Evolutionary conservation across 2,329 filamentous ascomycete species (phyloP), one percentile per base, ranked within the genome.

Genomic region (Fusarium pininemorale): DNA sequence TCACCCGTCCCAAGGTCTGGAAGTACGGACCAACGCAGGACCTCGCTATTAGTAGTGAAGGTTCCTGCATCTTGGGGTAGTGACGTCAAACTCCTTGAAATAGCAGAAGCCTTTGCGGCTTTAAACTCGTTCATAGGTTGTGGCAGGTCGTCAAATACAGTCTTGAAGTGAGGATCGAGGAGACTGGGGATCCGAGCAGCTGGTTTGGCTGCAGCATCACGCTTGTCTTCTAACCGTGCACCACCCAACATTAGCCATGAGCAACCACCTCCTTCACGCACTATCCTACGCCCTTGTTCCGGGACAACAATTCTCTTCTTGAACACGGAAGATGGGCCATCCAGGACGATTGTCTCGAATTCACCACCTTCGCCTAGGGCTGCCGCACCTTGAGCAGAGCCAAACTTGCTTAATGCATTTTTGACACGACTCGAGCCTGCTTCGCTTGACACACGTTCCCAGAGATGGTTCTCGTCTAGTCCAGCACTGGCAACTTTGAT

Each of bases 401-500:
- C 92, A 83, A 97, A 97, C 71, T 90, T 88, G 56, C 85, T 84
- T 80, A 94, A 87, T 2, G 90, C 86, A 45, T 81, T 84, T 77
- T 85, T 84, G 50, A 91, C 80, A 60, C 85, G 83, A 44, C 79
- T 79, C 48, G 87, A 85, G 11, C 87, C 88, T 30, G 79, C 79
- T 9, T 82, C 78, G 77, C 89, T 88, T 7, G 93, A 90, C 24
- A 98, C 93, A 83, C 95, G 90, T 74, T 90, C 88, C 93, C 95
- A 98, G 30, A 99, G 84, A 77, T 95, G 92, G 42, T 83, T 86
- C 75, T 95, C 93, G 78, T 96, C 93, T 56, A 99, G 86, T 0
- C 95, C 96, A 12, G 94, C 95, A 73, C 94, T 97, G 48, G 96
- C 95, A 50, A 98, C 94, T 84, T 98, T 99, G 84, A 99, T 91